Evolutionary conservation across 495 filamentous ascomycete species (phyloP), one percentile per base, ranked within the genome.

Genomic region (Podospora bellae-mahoneyi): DNA sequence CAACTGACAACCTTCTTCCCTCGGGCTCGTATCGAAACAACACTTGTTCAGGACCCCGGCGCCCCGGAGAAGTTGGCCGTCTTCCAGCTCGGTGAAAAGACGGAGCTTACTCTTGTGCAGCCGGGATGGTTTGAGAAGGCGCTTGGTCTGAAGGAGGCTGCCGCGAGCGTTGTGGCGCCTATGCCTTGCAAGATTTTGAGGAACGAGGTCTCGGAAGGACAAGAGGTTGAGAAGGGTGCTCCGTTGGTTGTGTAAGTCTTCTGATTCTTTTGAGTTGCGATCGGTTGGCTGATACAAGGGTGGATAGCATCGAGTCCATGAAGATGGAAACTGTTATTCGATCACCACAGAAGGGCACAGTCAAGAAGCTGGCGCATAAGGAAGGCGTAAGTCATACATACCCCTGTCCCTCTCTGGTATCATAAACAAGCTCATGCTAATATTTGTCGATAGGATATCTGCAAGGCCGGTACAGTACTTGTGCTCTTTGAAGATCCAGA

Each of bases 271-370:
- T 23, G 23, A 23, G 23, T 23, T 23, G 23, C 23, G 23, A 23
- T 23, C 23, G 23, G 23, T 23, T 23, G 23, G 23, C 23, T 23
- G 23, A 23, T 23, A 23, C 23, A 23, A 23, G 23, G 1, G 23
- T 44, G 60, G 28, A 13, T 59, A 84, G 84, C 1, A 96, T 99
- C 74, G 95, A 99, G 80, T 97, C 94, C 66, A 99, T 99, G 95
- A 99, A 99, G 85, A 99, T 99, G 95, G 95, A 99, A 80, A 99
- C 93, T 39, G 93, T 96, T 44, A 97, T 99, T 67, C 84, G 95
- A 68, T 94, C 91, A 70, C 95, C 95, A 13, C 88, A 93, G 60
- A 88, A 89, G 69, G 95, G 93, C 6, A 85, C 88, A 9, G 86
- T 99, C 67, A 87, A 88, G 66, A 91, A 86, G 78, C 81, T 99